Conservation (phyloP, 306 rosid species). For the Cucurbita ficifolia region DNA sequence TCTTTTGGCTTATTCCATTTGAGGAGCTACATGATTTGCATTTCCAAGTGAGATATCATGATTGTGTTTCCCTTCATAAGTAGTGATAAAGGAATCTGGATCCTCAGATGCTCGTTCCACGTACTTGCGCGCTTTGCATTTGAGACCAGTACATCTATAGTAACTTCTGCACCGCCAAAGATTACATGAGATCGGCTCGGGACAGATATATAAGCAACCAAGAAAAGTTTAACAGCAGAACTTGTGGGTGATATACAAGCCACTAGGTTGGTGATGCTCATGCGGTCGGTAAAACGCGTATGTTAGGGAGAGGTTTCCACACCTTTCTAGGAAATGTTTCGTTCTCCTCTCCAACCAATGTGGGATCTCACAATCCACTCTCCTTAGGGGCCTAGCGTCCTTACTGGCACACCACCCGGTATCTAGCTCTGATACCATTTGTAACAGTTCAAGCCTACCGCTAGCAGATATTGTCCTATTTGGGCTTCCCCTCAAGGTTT, state of each 20-base stretch:
- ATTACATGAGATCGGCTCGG: background rate
- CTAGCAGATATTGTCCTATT: too few species aligned
- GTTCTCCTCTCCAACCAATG: too few species aligned
- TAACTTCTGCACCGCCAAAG: conserved; percentile 50
- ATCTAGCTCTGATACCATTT: too few species aligned
- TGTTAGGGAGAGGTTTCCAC: too few species aligned
- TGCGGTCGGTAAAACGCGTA: background rate
- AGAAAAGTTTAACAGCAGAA: background rate
- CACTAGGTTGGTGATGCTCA: background rate
- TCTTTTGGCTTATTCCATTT: conserved; percentile 26
- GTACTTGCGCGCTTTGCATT: conserved; percentile 75
- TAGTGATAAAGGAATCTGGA: conserved; percentile 72
- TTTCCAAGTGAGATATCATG: conserved; percentile 63
- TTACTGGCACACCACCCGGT: too few species aligned
- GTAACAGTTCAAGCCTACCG: too few species aligned
- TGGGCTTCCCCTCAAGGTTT: too few species aligned
- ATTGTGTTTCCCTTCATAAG: conserved; percentile 93
- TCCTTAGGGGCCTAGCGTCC: too few species aligned
- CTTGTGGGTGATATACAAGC: background rate
- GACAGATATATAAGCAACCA: background rate
- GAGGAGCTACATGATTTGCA: conserved; percentile 31
- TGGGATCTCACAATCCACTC: too few species aligned
- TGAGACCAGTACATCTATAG: conserved; percentile 68
- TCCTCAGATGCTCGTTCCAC: conserved; percentile 89
- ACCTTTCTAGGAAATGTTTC: too few species aligned